Evolutionary conservation across 2,329 filamentous ascomycete species (phyloP).

Genomic region (Colletotrichum nymphaeae): DNA sequence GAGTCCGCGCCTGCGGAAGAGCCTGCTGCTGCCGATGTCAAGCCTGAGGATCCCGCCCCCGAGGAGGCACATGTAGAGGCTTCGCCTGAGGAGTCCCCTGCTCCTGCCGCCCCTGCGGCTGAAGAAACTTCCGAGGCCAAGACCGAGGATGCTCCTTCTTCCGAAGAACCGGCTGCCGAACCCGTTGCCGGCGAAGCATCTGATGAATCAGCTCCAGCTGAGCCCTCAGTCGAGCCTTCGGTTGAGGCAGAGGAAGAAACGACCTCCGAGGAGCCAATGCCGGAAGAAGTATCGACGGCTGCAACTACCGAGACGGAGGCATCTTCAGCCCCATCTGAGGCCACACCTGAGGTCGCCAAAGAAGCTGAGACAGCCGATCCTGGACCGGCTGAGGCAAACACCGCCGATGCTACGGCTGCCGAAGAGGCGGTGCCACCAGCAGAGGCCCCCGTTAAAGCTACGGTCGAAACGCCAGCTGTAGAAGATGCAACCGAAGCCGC

Average conservation of each 20-base stretch:
- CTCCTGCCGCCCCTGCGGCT: not conserved
- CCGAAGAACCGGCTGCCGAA: not conserved
- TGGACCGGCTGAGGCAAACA: not conserved
- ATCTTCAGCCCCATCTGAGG: not conserved
- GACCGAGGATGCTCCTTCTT: not conserved
- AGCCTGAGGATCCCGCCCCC: not conserved
- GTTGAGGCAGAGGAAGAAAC: not conserved
- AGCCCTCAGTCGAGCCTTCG: not conserved
- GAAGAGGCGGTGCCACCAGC: not conserved
- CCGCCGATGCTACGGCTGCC: not conserved
- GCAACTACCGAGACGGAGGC: not conserved
- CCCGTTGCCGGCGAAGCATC: not conserved
- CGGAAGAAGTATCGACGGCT: not conserved
- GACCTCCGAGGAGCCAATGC: not conserved
- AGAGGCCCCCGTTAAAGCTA: not conserved
- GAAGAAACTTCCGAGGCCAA: not conserved
- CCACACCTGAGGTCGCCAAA: not conserved
- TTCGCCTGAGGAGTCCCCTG: not conserved
- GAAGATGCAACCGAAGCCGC: not conserved
- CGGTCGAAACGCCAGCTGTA: not conserved
- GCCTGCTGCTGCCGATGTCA: not conserved
- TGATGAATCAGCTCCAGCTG: not conserved
- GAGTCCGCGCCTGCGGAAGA: not conserved
- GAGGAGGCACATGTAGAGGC: not conserved
- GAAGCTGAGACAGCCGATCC: not conserved